Base-by-base conservation (phyloP, 139 green algal species). In the Chara braunii region DNA sequence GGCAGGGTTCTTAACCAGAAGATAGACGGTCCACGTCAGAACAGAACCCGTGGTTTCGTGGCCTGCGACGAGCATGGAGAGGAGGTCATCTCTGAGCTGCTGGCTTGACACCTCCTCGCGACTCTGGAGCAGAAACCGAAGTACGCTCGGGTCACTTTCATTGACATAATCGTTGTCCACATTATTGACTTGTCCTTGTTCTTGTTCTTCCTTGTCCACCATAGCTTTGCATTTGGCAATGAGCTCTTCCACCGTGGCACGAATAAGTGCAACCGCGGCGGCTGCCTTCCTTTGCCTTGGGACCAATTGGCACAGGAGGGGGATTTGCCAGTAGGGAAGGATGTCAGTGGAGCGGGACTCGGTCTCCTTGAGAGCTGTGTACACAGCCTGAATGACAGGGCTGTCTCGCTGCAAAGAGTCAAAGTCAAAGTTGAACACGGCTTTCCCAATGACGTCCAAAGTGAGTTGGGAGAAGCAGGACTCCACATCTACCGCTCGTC, bases 381-480 rank as follows among this genome's bases (percentile, higher is more conserved):
- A 99, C 40, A 98, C 91, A 0, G 92, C 93, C 86, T 83, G 71
- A 43, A 83, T 80, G 14, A 83, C 36, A 4, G 77, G 77, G 32
- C 31, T 69, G 50, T 78, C 53, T 23, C 33, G 44, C 1, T 75
- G 95, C 40, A 98, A 83, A 2, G 92, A 68, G 58, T 95, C 80
- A 62, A 99, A 99, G 68, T 98, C 86, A 75, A 97, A 98, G 85
- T 97, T 98, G 82, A 99, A 99, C 29, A 98, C 88, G 0, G 87
- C 72, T 77, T 93, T 91, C 48, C 92, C 94, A 63, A 99, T 97
- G 31, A 99, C 84, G 79, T 99, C 94, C 37, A 99, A 81, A 1
- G 94, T 98, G 7, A 98, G 77, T 83, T 81, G 68, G 24, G 74
- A 88, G 80, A 97, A 97, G 44, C 68, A 81, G 0, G 82, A 86